Evolutionary conservation across 345 rosid species (phyloP).

Genomic region (Litchi chinensis): DNA sequence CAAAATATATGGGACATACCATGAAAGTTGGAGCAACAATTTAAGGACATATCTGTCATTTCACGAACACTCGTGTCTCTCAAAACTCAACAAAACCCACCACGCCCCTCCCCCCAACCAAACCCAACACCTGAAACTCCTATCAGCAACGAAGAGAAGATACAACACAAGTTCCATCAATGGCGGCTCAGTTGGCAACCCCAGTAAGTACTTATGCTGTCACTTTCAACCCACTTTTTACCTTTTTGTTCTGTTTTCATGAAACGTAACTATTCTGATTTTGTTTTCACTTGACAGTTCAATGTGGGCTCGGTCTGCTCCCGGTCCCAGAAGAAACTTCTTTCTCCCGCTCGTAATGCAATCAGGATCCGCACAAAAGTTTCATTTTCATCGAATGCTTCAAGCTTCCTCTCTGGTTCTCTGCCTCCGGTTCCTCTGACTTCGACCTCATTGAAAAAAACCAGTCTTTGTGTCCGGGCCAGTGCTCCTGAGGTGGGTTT

Average conservation of each 20-base stretch:
- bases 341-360: slow-evolving; percentile 30
- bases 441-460: slow-evolving; percentile 37
- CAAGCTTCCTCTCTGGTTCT: slow-evolving; percentile 41
- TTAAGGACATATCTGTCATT: slow-evolving; percentile 12
- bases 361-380: slow-evolving; percentile 30
- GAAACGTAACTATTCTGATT: neutral
- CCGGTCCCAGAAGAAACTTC: slow-evolving; percentile 36
- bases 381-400: slow-evolving; percentile 31
- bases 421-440: slow-evolving; percentile 35
- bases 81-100: neutral
- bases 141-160: neutral
- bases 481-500: slow-evolving; percentile 61
- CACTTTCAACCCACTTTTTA: neutral
- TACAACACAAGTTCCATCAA: slow-evolving; percentile 25
- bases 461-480: slow-evolving; percentile 51
- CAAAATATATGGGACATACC: neutral
- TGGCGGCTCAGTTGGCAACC: slow-evolving; percentile 60
- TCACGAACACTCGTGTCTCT: neutral
- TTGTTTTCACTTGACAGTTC: slow-evolving; percentile 41
- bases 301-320: slow-evolving; percentile 44
- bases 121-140: neutral
- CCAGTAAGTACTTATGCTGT: slow-evolving; percentile 38
- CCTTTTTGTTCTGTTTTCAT: neutral
- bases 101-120: no score
- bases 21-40: neutral